phyloP scores from a whole-genome alignment of 1,284 basidiomycete genomes.

The Gomphus bonarii region DNA sequence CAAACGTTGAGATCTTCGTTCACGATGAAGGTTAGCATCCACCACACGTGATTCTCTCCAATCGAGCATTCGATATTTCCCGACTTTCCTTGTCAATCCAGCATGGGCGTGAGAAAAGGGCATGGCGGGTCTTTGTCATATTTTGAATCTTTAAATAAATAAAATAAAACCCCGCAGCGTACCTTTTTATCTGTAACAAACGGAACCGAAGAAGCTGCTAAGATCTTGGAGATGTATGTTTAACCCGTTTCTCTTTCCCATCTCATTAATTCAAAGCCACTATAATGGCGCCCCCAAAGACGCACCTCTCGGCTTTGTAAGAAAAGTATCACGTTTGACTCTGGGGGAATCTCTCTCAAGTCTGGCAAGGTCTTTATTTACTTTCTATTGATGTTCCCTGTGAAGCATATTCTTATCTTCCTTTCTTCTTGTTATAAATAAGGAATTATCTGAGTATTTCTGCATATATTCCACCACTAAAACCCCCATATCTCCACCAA shows the following conservation, averaged over 20 bases:
- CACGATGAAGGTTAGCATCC: constrained; percentile 56
- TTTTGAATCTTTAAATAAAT: too few relatives aligned
- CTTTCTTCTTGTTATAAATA: too few relatives aligned
- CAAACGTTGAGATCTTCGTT: constrained; percentile 62
- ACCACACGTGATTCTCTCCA: neutral
- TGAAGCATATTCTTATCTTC: too few relatives aligned
- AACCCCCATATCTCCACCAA: too few relatives aligned
- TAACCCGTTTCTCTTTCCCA: neutral
- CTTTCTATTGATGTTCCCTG: too few relatives aligned
- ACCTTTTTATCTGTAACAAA: constrained; percentile 84
- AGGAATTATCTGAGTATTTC: too few relatives aligned
- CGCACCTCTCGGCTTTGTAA: constrained; percentile 70
- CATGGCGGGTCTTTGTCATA: constrained; percentile 41
- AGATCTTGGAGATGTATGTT: constrained; percentile 77
- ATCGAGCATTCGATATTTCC: neutral
- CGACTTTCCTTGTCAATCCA: constrained; percentile 16
- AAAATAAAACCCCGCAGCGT: constrained; percentile 32
- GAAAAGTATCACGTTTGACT: constrained; percentile 85
- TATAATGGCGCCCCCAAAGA: constrained; percentile 61
- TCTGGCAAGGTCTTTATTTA: constrained; percentile 46
- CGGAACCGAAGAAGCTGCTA: constrained; percentile 76
- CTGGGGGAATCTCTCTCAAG: constrained; percentile 85
- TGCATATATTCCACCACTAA: too few relatives aligned
- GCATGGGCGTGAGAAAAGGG: constrained; percentile 75
- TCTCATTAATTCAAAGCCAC: constrained; percentile 34